These are phyloP conservation scores for Brassica incana DNA, from an alignment of 345 rosid species.

Conservation along the genomic window DNA sequence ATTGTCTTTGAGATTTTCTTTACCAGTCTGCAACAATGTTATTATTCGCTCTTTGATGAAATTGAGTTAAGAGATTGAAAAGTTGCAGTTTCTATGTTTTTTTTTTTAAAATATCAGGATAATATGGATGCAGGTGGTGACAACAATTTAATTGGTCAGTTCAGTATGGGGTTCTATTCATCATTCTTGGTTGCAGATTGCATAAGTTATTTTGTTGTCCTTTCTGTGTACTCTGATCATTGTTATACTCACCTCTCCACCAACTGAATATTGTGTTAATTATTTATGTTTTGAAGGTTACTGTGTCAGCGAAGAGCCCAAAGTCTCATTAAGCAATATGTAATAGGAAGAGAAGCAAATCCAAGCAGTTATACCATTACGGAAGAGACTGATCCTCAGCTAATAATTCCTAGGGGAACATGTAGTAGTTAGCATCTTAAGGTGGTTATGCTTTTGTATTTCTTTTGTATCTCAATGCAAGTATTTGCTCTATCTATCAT, in stretches of 20 bases:
- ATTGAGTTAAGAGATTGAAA: no score
- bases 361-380: conserved; percentile 74
- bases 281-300: conserved; percentile 47
- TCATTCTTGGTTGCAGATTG: conserved; percentile 84
- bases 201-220: conserved; percentile 40
- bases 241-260: conserved; percentile 1
- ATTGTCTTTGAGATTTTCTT: no score
- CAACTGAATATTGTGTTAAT: not conserved
- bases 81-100: no score
- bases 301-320: conserved; percentile 87
- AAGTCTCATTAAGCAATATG: conserved; percentile 83
- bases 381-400: conserved; percentile 81
- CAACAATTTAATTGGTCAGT: conserved; percentile 88
- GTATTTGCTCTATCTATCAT: conserved; percentile 47
- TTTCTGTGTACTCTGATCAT: not conserved
- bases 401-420: conserved; percentile 36
- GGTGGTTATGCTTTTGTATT: conserved; percentile 42
- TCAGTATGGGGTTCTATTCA: conserved; percentile 97
- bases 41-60: no score
- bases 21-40: no score
- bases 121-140: conserved; percentile 79
- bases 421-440: conserved; percentile 79
- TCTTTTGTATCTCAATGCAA: conserved; percentile 21
- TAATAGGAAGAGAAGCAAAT: conserved; percentile 94
- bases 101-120: conserved; percentile 50